Evolutionary conservation across 306 rosid species (phyloP).

Genomic region (Prunus mira): DNA sequence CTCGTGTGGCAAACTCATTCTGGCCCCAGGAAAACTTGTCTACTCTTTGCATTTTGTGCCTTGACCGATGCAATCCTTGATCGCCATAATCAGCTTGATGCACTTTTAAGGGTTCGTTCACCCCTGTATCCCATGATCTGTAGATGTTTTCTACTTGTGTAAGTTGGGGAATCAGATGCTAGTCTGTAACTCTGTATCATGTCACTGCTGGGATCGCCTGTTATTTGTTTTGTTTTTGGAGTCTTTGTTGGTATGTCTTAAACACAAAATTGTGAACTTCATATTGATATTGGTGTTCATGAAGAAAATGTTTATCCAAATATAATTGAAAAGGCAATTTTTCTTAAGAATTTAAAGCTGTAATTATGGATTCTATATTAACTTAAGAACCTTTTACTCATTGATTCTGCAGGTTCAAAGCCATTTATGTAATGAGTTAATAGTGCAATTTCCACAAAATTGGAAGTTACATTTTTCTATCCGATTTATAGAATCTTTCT

Average conservation of each 20-base stretch:
- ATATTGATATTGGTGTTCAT: not conserved
- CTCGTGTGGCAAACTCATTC: conserved; percentile 22
- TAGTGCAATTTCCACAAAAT: not conserved
- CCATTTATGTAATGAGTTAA: not conserved
- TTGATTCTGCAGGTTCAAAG: not conserved
- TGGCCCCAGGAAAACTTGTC: not conserved
- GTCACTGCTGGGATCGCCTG: not conserved
- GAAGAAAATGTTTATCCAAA: too few species aligned
- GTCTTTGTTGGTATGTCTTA: not conserved
- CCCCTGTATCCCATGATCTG: not conserved
- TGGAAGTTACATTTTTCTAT: not conserved
- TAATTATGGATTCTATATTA: not conserved
- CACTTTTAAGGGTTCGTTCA: conserved; percentile 1
- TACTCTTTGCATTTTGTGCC: not conserved
- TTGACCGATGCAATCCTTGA: not conserved
- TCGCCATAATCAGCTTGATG: not conserved
- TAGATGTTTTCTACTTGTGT: not conserved
- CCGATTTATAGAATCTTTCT: not conserved
- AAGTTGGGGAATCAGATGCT: not conserved
- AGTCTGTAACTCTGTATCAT: not conserved
- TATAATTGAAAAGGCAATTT: not conserved
- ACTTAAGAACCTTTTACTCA: not conserved
- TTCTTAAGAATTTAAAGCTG: too few species aligned
- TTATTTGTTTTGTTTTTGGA: not conserved
- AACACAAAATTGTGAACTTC: not conserved